A percentile compares a stretch with the other conserved stretches of the same genome.
Conservation (phyloP, 2,329 filamentous ascomycete species). For the Clathrospora elynae region DNA sequence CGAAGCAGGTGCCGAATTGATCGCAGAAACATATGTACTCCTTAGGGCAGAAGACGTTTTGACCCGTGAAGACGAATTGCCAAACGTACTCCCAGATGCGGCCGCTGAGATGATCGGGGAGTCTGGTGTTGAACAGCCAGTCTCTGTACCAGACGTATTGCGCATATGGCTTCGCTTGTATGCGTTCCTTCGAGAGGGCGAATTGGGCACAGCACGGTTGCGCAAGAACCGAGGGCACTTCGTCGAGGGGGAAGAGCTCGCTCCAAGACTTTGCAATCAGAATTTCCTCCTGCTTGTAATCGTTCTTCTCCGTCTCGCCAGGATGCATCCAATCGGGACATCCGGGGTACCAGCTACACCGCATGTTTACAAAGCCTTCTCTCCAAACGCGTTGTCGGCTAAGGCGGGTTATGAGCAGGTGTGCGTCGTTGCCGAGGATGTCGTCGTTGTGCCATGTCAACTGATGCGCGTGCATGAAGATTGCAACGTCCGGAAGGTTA, state of each 20-base stretch:
- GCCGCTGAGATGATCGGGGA: conserved; percentile 62
- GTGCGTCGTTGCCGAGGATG: conserved; percentile 51
- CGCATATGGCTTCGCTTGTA: conserved; percentile 58
- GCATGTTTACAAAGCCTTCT: conserved; percentile 61
- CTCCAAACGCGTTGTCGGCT: conserved; percentile 54
- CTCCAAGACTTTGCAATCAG: conserved; percentile 54
- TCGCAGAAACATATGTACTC: conserved; percentile 67
- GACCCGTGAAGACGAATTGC: conserved; percentile 65
- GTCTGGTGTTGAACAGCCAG: conserved; percentile 63
- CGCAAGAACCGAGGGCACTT: conserved; percentile 57
- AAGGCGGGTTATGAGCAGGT: conserved; percentile 53
- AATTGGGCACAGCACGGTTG: conserved; percentile 70
- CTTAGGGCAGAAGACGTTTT: conserved; percentile 55
- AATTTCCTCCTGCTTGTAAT: conserved; percentile 52
- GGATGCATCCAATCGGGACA: conserved; percentile 62
- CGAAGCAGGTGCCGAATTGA: conserved; percentile 67
- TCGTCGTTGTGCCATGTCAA: conserved; percentile 64
- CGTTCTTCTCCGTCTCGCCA: conserved; percentile 46
- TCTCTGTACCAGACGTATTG: conserved; percentile 63
- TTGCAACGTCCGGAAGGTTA: conserved; percentile 60
- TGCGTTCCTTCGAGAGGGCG: conserved; percentile 62
- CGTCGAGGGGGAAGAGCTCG: conserved; percentile 55
- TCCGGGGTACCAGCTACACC: conserved; percentile 60
- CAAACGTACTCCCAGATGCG: conserved; percentile 68
- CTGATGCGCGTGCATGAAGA: conserved; percentile 67